Evolutionary conservation across 2,329 filamentous ascomycete species (phyloP).

Genomic region (Chrysoporthe deuterocubensis): DNA sequence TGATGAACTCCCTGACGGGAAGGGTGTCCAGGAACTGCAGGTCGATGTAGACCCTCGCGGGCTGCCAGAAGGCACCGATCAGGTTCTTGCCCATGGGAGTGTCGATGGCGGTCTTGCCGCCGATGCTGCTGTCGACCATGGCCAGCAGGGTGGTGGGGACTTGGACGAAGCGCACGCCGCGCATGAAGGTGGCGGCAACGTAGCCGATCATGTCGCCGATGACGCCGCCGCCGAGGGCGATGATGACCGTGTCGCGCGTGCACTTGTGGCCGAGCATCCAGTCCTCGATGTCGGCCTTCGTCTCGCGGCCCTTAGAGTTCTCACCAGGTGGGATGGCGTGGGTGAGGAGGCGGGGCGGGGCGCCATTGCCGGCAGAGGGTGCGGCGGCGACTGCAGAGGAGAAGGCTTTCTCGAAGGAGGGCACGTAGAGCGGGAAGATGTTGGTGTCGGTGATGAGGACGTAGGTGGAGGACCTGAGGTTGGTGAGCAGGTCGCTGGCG

Average conservation of each 20-base stretch:
- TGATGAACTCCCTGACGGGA: constrained; percentile 90
- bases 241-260: constrained; percentile 91
- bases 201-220: constrained; percentile 99
- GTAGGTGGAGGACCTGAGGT: constrained; percentile 85
- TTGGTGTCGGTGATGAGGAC: constrained; percentile 97
- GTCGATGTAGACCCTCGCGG: constrained; percentile 91
- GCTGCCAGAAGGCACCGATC: constrained; percentile 96
- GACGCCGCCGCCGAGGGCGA: constrained; percentile 92
- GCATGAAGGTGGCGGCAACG: constrained; percentile 97
- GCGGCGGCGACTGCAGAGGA: constrained; percentile 43
- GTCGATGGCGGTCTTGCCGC: constrained; percentile 97
- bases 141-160: constrained; percentile 92
- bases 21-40: constrained; percentile 88
- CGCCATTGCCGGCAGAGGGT: constrained; percentile 38
- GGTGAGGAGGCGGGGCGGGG: constrained; percentile 71
- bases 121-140: constrained; percentile 99
- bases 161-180: constrained; percentile 93
- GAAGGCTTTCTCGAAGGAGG: constrained; percentile 74
- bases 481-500: constrained; percentile 76
- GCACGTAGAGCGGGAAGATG: constrained; percentile 77
- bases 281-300: constrained; percentile 94
- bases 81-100: constrained; percentile 95
- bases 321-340: constrained; percentile 91
- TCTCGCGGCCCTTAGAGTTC: constrained; percentile 89
- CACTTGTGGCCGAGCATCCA: constrained; percentile 95